Base-by-base conservation (phyloP, 495 filamentous ascomycete species). In the Trypethelium eluteriae region DNA sequence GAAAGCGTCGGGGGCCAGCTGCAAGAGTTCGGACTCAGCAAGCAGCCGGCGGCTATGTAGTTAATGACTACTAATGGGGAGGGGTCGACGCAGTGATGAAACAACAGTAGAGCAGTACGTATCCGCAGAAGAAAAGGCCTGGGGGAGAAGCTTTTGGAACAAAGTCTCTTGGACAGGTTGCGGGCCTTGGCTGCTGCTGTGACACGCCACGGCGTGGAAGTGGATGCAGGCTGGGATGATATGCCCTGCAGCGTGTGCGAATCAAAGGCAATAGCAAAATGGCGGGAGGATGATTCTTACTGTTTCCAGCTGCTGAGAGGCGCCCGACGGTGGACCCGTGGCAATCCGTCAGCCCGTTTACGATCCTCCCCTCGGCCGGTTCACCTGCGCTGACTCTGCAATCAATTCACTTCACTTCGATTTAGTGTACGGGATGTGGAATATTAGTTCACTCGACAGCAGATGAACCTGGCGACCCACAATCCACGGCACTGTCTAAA, bases 251-350 rank as follows among this genome's bases (percentile, higher is more conserved):
- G 53, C 5, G 12, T 11, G 49, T 16, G 49, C 49, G 49, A 53
- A 53, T 18, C 25, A 53, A 16, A 46, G 14, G 41, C 41, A 53
- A 53, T 59, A 53, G n/a, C 5, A 9, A 36, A 59, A 35, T 32
- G 53, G 53, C 53, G 53, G 25, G 25, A 59, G 34, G 53, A 18
- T 59, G 53, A 34, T 59, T 34, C 53, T 59, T 36, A 36, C 53
- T 59, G 53, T 59, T 59, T 59, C 32, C 11, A 36, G 53, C 53
- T 59, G 53, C 25, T 59, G 53, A 59, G 53, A 59, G 53, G 53
- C 53, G 53, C 53, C 53, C 53, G 18, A 36, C 18, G 32, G 53
- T 59, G 53, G 53, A 59, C 11, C 53, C 53, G 53, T 59, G 53
- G 53, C 53, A 59, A 36, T 34, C 53, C 11, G 11, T 59, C 53